phyloP scores from a whole-genome alignment of 2,329 filamentous ascomycete species.

The Pleomassaria siparia region DNA sequence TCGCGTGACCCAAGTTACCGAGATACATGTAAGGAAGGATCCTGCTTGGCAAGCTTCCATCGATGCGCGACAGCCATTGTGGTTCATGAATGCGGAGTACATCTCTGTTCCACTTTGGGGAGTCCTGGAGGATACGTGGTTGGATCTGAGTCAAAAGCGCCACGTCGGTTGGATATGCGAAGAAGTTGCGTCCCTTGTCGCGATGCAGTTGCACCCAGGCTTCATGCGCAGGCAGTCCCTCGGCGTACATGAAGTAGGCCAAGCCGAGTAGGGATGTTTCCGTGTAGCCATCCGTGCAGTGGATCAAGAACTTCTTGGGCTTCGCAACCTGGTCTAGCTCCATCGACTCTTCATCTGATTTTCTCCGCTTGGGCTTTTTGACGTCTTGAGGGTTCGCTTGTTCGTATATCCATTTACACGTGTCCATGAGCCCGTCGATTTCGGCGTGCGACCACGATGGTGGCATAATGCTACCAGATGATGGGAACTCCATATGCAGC shows the following conservation, averaged over 20 bases:
- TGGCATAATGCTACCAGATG: slow-evolving; percentile 87
- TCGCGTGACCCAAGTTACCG: slow-evolving; percentile 89
- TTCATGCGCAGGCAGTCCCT: slow-evolving; percentile 75
- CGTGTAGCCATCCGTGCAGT: slow-evolving; percentile 95
- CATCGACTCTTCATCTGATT: slow-evolving; percentile 56
- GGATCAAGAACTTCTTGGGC: slow-evolving; percentile 75
- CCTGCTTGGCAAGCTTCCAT: slow-evolving; percentile 87
- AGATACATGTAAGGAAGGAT: slow-evolving; percentile 94
- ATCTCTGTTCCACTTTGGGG: slow-evolving; percentile 57
- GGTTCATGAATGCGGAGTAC: slow-evolving; percentile 65
- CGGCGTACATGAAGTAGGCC: slow-evolving; percentile 91
- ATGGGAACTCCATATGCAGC: slow-evolving; percentile 78
- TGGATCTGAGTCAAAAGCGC: slow-evolving; percentile 77
- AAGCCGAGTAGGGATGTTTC: slow-evolving; percentile 87
- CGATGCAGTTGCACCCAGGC: slow-evolving; percentile 88
- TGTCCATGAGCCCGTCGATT: slow-evolving; percentile 80
- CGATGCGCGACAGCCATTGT: slow-evolving; percentile 77
- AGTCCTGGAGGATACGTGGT: slow-evolving; percentile 71
- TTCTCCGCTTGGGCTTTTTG: slow-evolving; percentile 47
- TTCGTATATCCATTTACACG: slow-evolving; percentile 86
- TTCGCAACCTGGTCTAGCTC: slow-evolving; percentile 49
- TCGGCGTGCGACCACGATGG: slow-evolving; percentile 82
- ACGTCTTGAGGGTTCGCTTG: slow-evolving; percentile 66
- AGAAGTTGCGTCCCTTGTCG: slow-evolving; percentile 84
- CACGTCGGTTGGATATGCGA: slow-evolving; percentile 91